Conservation (phyloP, 352 stramenopile genomes). For the Globisporangium apiculatum region DNA sequence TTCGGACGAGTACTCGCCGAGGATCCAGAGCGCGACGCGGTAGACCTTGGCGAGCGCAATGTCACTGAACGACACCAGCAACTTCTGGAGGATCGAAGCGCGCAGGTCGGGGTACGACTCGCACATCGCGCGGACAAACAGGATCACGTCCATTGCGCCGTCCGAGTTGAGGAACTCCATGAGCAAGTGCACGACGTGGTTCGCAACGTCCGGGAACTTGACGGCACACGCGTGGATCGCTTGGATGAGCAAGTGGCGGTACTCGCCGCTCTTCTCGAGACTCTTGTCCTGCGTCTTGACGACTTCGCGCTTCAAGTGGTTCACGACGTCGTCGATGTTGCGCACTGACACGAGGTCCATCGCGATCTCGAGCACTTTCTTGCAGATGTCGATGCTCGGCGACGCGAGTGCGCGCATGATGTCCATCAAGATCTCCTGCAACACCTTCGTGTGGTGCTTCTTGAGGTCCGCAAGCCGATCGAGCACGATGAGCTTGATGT, state of each 20-base stretch:
- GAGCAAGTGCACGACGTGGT: constrained; percentile 97
- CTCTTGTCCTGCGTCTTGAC: constrained; percentile 87
- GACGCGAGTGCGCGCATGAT: constrained; percentile 96
- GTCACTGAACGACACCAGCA: constrained; percentile 92
- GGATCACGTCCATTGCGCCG: constrained; percentile 96
- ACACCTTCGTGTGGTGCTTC: constrained; percentile 94
- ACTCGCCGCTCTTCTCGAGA: constrained; percentile 95
- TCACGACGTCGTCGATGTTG: constrained; percentile 98
- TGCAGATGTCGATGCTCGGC: constrained; percentile 98
- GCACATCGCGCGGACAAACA: constrained; percentile 98
- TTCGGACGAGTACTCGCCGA: constrained; percentile 89
- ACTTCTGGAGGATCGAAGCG: constrained; percentile 90
- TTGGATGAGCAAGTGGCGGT: constrained; percentile 97
- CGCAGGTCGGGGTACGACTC: constrained; percentile 94
- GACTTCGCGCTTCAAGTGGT: constrained; percentile 86
- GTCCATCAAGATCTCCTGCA: constrained; percentile 99
- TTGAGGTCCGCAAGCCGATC: constrained; percentile 97
- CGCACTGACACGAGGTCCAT: constrained; percentile 96
- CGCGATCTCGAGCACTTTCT: constrained; percentile 97
- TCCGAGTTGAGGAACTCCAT: constrained; percentile 98
- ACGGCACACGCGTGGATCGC: constrained; percentile 97
- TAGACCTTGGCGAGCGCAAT: constrained; percentile 95
- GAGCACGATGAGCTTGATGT: constrained; percentile 99
- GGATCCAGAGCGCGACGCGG: constrained; percentile 96
- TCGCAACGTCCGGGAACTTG: constrained; percentile 96